phyloP scores from a whole-genome alignment of 306 rosid genomes.

The Astragalus membranaceus region DNA sequence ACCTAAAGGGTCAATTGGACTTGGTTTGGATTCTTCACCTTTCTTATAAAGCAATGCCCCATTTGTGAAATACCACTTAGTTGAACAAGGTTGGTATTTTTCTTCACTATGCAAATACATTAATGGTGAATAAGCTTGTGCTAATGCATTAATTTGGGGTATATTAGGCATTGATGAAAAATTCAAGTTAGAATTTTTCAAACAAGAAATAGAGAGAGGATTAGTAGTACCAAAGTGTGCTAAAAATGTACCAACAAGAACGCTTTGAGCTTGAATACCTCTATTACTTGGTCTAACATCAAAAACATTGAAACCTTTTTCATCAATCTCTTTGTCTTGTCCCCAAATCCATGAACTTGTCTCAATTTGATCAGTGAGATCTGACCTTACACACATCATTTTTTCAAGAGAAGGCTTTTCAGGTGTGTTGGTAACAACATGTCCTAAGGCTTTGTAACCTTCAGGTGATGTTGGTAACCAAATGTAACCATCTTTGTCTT shows the following conservation, averaged over 20 bases:
- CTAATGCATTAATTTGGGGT: slow-evolving; percentile 16
- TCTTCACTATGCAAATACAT: slow-evolving; percentile 28
- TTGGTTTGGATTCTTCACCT: slow-evolving; percentile 24
- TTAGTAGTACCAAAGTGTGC: slow-evolving; percentile 18
- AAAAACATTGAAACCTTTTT: slow-evolving; percentile 22
- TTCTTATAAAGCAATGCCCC: slow-evolving; percentile 29
- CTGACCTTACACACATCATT: slow-evolving; percentile 28
- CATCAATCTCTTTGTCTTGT: slow-evolving; percentile 14
- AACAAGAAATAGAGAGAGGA: slow-evolving; percentile 25
- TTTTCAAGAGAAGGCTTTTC: slow-evolving; percentile 16
- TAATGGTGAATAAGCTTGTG: slow-evolving; percentile 21
- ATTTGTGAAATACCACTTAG: slow-evolving; percentile 25
- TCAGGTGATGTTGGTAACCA: background rate
- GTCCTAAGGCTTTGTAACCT: background rate
- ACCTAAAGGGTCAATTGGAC: background rate
- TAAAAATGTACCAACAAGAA: slow-evolving; percentile 27
- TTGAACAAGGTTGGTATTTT: slow-evolving; percentile 20
- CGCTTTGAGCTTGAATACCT: slow-evolving; percentile 20
- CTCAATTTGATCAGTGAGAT: slow-evolving; percentile 25
- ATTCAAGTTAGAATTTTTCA: slow-evolving; percentile 9
- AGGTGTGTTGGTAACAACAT: background rate
- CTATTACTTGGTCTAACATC: slow-evolving; percentile 27
- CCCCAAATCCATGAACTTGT: slow-evolving; percentile 33
- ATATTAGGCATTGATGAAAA: slow-evolving; percentile 25
- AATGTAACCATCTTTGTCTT: background rate